Base-by-base conservation (phyloP, 805 yeast genomes). In the Candida montana region DNA sequence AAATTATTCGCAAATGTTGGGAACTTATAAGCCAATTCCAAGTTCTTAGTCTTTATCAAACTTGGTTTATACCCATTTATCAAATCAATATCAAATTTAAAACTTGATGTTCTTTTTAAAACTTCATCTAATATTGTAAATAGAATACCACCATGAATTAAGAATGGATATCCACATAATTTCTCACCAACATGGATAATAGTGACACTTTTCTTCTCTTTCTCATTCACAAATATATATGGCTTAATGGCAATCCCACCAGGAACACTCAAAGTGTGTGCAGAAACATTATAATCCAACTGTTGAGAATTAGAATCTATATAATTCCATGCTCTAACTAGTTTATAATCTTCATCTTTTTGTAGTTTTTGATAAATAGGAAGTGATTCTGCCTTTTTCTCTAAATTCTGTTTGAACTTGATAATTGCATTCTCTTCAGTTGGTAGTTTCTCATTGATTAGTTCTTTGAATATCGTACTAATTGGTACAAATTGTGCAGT, bases 61-160 rank as follows among this genome's bases (percentile, higher is more conserved):
- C 58, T 56, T 10, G 67, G 62, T 31, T 64, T 71, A 35, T 71
- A 75, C 17, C 71, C 71, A 27, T 51, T 48, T 28, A 51, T 52
- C 26, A 43, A 67, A 53, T 47, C 56, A 28, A 46, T 51, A 39
- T 42, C 68, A 40, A 56, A 59, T 18, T 58, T 49, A 32, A 81
- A 64, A 18, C 59, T 53, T 12, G 67, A 77, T 43, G 72, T 67
- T 39, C 81, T 70, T 49, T 80, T 79, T 64, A 81, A 73, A 7
- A 83, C 72, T 51, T 89, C 95, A 54, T 87, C 93, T 41, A 88
- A 64, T 1, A 89, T 65, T 0, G 95, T 81, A 8, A 90, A 95
- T 24, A 89, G 58, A 23, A 90, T 75, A 0, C 97, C 97, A 4
- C 97, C 97, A 57, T 89, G 97, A 3, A 87, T 74, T 16, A 90